Conservation (phyloP, 768 basidiomycete species). For the Phlebiopsis flavidoalba region DNA sequence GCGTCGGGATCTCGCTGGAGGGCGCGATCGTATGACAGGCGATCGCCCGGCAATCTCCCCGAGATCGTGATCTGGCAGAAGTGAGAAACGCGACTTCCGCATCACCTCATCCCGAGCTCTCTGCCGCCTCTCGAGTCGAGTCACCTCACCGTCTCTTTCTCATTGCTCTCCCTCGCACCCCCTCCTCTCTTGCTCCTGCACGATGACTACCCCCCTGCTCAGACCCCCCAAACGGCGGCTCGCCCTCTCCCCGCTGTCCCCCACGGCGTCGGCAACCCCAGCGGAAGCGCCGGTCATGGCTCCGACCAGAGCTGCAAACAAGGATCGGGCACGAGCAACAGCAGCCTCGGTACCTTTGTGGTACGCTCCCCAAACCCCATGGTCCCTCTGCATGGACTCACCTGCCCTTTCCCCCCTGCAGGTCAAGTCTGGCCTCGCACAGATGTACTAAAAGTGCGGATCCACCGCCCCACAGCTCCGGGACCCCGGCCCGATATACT, state of each 20-base stretch:
- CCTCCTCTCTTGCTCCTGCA: conserved; percentile 1
- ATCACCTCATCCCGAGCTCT: neutral
- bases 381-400: conserved; percentile 3
- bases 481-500: neutral
- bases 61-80: neutral
- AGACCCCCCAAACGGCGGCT: conserved; percentile 18
- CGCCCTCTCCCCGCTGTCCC: conserved; percentile 20
- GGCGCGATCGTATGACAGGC: neutral
- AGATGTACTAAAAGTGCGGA: conserved; percentile 89
- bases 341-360: conserved; percentile 68
- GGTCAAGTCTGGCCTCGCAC: conserved; percentile 93
- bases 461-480: conserved; percentile 8
- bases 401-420: conserved; percentile 22
- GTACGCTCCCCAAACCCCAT: conserved; percentile 32
- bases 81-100: neutral
- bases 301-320: conserved; percentile 26
- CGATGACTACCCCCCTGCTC: conserved; percentile 24
- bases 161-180: neutral
- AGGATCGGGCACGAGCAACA: conserved; percentile 41
- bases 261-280: conserved; percentile 33
- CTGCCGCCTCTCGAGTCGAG: conserved; percentile 1
- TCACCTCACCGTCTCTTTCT: neutral
- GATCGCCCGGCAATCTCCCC: conserved; percentile 3
- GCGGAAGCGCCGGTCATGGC: conserved; percentile 34
- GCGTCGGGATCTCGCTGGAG: neutral